Conservation (phyloP, 2,329 filamentous ascomycete species). For the Claviceps sp. region DNA sequence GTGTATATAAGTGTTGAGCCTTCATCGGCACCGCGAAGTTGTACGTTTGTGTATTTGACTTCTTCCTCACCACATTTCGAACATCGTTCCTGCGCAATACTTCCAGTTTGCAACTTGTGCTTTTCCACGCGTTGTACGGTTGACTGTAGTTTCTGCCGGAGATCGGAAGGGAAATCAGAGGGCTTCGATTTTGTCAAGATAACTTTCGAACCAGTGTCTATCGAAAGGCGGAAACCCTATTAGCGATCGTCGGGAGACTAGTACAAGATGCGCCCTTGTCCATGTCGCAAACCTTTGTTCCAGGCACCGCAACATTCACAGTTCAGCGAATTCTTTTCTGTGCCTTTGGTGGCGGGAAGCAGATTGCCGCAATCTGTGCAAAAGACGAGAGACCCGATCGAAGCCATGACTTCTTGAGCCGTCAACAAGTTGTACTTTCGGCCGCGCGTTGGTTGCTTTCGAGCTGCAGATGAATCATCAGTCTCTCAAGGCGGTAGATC, state of each 20-base stretch:
- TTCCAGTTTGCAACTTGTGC: constrained; percentile 64
- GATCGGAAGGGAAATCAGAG: constrained; percentile 77
- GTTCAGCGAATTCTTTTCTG: constrained; percentile 57
- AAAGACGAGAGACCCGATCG: constrained; percentile 83
- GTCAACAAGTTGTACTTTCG: background rate
- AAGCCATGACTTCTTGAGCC: constrained; percentile 48
- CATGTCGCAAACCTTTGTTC: constrained; percentile 53
- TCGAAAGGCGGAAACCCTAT: background rate
- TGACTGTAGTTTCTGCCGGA: constrained; percentile 73
- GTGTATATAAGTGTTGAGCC: constrained; percentile 84
- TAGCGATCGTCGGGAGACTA: background rate
- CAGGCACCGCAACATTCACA: constrained; percentile 80
- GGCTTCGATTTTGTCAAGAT: constrained; percentile 78
- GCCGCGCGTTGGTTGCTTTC: background rate
- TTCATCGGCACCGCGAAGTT: constrained; percentile 87
- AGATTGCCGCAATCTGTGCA: constrained; percentile 89
- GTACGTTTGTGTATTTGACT: constrained; percentile 73
- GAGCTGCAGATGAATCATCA: background rate
- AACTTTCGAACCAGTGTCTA: constrained; percentile 62
- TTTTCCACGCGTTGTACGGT: constrained; percentile 69
- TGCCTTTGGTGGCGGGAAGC: constrained; percentile 66
- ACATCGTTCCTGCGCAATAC: constrained; percentile 54
- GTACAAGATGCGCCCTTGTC: background rate
- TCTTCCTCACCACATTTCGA: constrained; percentile 69
- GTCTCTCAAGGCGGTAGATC: background rate